Percentiles rank a stretch among this genome's conserved stretches.
Evolutionary conservation across 2,329 filamentous ascomycete species (phyloP).

Genomic region (Ophiostoma triangulosporum): DNA sequence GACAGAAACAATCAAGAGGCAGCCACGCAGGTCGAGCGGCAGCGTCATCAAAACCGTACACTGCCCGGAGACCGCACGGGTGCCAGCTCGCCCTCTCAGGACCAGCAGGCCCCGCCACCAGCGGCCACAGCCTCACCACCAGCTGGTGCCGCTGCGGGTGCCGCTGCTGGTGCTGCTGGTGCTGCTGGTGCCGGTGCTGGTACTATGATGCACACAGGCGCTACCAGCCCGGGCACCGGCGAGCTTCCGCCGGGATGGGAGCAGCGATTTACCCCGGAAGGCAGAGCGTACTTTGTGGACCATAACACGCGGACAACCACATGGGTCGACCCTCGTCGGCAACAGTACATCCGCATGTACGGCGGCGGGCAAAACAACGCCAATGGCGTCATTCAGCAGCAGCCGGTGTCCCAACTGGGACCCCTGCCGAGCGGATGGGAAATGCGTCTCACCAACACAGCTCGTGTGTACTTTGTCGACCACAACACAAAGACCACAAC

Average conservation of each 20-base stretch:
- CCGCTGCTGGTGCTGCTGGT: too few relatives aligned
- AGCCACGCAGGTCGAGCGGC: constrained; percentile 82
- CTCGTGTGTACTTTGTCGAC: constrained; percentile 95
- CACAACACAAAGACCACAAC: constrained; percentile 99
- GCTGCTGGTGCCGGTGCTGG: constrained; percentile 44
- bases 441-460: constrained; percentile 97
- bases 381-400: constrained; percentile 84
- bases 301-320: constrained; percentile 97
- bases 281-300: constrained; percentile 91
- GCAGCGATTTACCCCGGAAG: constrained; percentile 88
- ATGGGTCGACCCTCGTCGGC: constrained; percentile 92
- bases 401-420: constrained; percentile 91
- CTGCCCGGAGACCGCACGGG: constrained; percentile 91
- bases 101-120: constrained; percentile 31
- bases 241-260: constrained; percentile 96
- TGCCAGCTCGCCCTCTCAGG: constrained; percentile 74
- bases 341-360: constrained; percentile 98
- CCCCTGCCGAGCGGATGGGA: constrained; percentile 96
- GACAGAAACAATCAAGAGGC: constrained; percentile 72
- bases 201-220: constrained; percentile 88
- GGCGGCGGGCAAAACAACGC: constrained; percentile 63
- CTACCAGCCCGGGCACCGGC: constrained; percentile 84
- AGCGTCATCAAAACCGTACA: constrained; percentile 89
- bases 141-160: constrained; percentile 33
- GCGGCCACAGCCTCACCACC: constrained; percentile 25